Conservation (phyloP, 2,329 filamentous ascomycete species). For the Xylariaceae sp. region DNA sequence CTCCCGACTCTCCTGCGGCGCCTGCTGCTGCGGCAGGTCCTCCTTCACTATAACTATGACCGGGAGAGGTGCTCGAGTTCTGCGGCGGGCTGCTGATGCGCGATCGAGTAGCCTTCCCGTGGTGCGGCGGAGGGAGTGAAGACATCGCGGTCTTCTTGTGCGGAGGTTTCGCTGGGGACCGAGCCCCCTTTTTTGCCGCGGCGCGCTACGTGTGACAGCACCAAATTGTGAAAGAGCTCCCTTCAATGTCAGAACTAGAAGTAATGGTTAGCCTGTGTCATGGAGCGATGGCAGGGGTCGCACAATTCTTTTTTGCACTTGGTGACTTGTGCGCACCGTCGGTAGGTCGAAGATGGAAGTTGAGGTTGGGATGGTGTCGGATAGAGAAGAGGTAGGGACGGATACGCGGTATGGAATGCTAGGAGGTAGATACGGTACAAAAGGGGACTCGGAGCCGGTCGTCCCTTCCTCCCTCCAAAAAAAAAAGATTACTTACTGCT, state of each 20-base stretch:
- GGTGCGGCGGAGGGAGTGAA: constrained; percentile 20
- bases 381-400: not conserved
- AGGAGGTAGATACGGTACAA: constrained; percentile 2
- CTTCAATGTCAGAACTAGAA: constrained; percentile 19
- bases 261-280: constrained; percentile 20
- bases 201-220: constrained; percentile 22
- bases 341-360: constrained; percentile 6
- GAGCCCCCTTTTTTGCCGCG: constrained; percentile 25
- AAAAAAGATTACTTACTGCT: not conserved
- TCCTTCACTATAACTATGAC: constrained; percentile 18
- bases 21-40: not conserved
- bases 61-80: constrained; percentile 35
- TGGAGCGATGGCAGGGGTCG: not conserved
- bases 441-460: constrained; percentile 10
- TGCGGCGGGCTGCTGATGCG: constrained; percentile 50
- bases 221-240: constrained; percentile 18
- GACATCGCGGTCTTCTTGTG: constrained; percentile 19
- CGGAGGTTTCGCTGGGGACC: constrained; percentile 20
- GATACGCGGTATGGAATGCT: constrained; percentile 22
- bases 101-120: constrained; percentile 38
- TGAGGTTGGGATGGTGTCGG: constrained; percentile 14
- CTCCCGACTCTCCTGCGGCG: not conserved
- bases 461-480: not conserved
- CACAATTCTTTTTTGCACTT: constrained; percentile 14
- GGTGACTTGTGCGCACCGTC: constrained; percentile 13